Base-by-base conservation (phyloP, 306 rosid genomes). In the Malus fusca region DNA sequence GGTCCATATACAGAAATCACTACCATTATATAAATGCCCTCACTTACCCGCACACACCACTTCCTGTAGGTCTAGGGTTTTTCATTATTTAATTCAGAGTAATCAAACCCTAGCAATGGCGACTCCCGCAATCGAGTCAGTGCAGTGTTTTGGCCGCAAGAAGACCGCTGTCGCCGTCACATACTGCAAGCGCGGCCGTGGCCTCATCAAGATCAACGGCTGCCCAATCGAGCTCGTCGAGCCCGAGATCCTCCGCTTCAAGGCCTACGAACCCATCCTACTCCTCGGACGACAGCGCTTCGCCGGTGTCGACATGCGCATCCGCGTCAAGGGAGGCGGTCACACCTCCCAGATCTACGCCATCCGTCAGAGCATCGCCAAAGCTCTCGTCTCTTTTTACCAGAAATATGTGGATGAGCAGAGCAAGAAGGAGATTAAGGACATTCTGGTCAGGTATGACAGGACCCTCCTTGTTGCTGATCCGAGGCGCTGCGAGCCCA, bases 111-210 rank as follows among this genome's bases (percentile, higher is more conserved):
- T 74, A 81, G 69, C 79, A 55, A 78, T 77, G 85, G 68, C 88
- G 42, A 60, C 79, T 33, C 25, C 72, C 19, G 44, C 77, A 0
- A 58, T 81, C 2, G 87, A 89, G 69, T 88, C 91, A n/a, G 98
- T 93, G 0, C 96, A 93, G 46, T 90, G 96, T 67, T 93, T 93
- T 59, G 98, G 98, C 12, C 88, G 96, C 13, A 93, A 93, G 84
- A 93, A 93, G 84, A 93, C 93, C 4, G 98, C 98, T 0, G 98
- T 93, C 15, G 98, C 98, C 0, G 96, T 93, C 8, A 93, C 96
- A 8, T 71, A 93, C 88, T 93, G 98, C 85, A 92, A 92, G 83
- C 91, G 92, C 6, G 96, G 98, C 4, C 84, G 88, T 3, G 94
- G 98, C 0, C 82, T 92, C 26, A 90, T 92, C 80, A 92, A 92